Evolutionary conservation across 1,284 basidiomycete genomes (phyloP).

Genomic region (Naganishia cerealis): DNA sequence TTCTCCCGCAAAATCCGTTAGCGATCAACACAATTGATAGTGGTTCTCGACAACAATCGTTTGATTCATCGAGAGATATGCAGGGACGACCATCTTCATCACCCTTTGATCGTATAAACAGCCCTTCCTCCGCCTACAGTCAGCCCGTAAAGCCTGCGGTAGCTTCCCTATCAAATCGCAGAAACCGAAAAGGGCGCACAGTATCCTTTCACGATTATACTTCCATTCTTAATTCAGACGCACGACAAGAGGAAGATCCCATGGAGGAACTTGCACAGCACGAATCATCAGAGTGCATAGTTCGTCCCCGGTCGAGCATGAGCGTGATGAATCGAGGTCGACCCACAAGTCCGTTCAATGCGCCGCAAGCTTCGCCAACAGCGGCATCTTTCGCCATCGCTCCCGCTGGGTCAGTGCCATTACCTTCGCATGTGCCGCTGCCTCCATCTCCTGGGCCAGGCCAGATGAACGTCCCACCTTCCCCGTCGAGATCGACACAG

Average conservation of each 20-base stretch:
- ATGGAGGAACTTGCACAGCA: constrained; percentile 4
- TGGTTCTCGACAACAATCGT: no score
- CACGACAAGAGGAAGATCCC: constrained; percentile 6
- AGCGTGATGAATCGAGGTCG: constrained; percentile 33
- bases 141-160: constrained; percentile 8
- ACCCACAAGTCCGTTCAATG: constrained; percentile 31
- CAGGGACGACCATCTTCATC: background rate
- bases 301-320: constrained; percentile 30
- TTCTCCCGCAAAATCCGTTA: constrained; percentile 6
- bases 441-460: constrained; percentile 1
- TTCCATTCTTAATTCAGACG: background rate
- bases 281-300: background rate
- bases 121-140: background rate
- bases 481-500: background rate
- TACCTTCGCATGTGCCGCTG: background rate
- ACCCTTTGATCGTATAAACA: background rate
- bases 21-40: background rate
- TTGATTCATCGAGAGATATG: background rate
- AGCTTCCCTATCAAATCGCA: background rate
- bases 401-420: background rate
- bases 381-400: background rate
- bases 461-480: constrained; percentile 1
- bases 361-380: background rate
- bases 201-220: constrained; percentile 30
- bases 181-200: constrained; percentile 19